Evolutionary conservation across 2,329 filamentous ascomycete species (phyloP), one percentile per base, ranked within the genome.

Genomic region (Fusarium algeriense): DNA sequence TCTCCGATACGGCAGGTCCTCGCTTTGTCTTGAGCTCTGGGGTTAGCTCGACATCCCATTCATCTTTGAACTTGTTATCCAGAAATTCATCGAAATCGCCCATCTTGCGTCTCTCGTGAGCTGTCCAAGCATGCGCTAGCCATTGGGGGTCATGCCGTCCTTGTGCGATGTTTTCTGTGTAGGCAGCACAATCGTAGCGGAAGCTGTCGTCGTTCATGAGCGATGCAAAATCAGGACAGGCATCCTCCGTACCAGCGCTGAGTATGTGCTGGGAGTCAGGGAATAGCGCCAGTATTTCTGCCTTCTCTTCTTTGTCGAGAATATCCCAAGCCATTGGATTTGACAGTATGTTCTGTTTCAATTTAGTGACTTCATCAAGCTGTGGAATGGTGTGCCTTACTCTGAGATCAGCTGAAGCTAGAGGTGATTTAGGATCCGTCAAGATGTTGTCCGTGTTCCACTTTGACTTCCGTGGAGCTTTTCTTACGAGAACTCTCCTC

Each of bases 141-240:
- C 87, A 89, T 17, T 82, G 81, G 3, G 83, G 81, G 69, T 89
- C 86, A 62, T 88, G 85, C 37, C 81, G 83, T 6, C 87, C 87
- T 38, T 80, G 77, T 8, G 76, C 69, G 20, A 89, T 77, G 67
- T 86, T 81, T 37, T 84, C 82, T 34, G 81, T 82, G 73, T 86
- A 86, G 6, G 80, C 80, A 1, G 83, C 80, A 55, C 83, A 82
- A 73, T 85, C 84, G 49, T 84, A 78, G 14, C 85, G 84, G 73
- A 86, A 86, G 69, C 81, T 81, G 70, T 85, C 80, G 73, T 84
- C 84, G 69, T 84, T 86, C 64, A 81, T 80, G 14, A 87, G 80
- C 17, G 81, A 80, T 6, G 73, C 75, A 46, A 85, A 77, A 67
- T 86, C 76, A 0, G 83, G 85, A 12, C 82, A 78, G 11, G 82